Evolutionary conservation across 2,329 filamentous ascomycete genomes (phyloP).

Genomic region (Zymoseptoria tritici): DNA sequence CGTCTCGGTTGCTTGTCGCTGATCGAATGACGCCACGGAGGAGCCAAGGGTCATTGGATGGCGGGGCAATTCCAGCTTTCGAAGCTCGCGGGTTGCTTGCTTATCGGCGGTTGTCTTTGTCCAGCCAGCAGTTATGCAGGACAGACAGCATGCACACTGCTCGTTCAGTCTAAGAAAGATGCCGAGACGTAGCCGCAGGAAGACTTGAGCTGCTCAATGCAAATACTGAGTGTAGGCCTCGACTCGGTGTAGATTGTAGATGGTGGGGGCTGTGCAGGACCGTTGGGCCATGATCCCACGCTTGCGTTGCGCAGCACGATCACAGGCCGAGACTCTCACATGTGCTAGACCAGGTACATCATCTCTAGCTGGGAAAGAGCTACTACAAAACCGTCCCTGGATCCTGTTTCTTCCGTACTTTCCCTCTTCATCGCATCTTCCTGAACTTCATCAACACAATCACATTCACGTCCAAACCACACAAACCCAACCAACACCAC

Average conservation of each 20-base stretch:
- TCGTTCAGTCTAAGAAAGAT: not conserved
- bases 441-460: not conserved
- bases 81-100: not conserved
- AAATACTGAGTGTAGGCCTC: not conserved
- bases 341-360: not conserved
- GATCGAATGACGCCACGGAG: not conserved
- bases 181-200: not conserved
- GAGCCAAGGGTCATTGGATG: not conserved
- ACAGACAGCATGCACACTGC: not conserved
- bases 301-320: not conserved
- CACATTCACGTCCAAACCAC: not conserved
- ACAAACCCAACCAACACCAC: not conserved
- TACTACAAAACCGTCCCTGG: not conserved
- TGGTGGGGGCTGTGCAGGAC: not conserved
- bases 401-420: not conserved
- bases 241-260: not conserved
- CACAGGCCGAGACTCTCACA: not conserved
- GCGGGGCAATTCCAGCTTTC: not conserved
- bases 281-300: too few species aligned
- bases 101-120: not conserved
- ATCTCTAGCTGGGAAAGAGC: not conserved
- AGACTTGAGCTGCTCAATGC: not conserved
- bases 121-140: not conserved
- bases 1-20: not conserved
- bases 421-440: not conserved